Evolutionary conservation across 495 filamentous ascomycete genomes (phyloP), one percentile per base, ranked within the genome.

Genomic region (Hyaloscypha variabilis): DNA sequence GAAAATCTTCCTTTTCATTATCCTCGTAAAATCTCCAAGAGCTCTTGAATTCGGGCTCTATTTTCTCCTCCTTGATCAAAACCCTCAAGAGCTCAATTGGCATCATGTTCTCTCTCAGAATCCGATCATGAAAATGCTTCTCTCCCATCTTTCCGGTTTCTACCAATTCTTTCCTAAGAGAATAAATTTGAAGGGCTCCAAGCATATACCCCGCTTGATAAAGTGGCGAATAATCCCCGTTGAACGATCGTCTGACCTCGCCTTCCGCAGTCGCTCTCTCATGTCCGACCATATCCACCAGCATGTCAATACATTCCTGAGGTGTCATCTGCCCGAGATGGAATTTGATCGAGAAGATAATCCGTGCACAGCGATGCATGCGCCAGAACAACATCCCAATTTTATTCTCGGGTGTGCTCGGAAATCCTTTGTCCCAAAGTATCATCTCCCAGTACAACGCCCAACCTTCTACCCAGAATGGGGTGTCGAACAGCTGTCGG

Each of bases 391-490:
- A 70, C 65, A 79, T 79, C 3, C 81, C 82, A 42, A 83, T 77
- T 46, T 74, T 74, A 59, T 83, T 77, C 65, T 81, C 74, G 14
- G 82, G 73, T n/a, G 75, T 72, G 17, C 72, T 73, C 56, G 75
- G 71, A 68, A 82, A 79, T 21, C 72, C 75, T 17, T 71, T 66
- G 46, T 75, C 58, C 79, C 73, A 82, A 55, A 79, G 76, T 57
- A 78, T 71, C 74, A 83, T 77, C 71, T 85, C 83, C 82, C 80
- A 83, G 66, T 85, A 85, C 46, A 84, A 71, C 4, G 80, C 77
- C 82, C 82, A 84, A 42, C 82, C 83, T 72, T 85, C 83, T 25
- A 82, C 77, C 74, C 74, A 83, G 67, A 85, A 85, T 1, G 81
- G 82, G 1, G 81, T 85, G 52, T 75, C 73, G 67, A 84, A 84